A percentile compares a stretch with the other conserved stretches of the same genome.
Evolutionary conservation across 495 filamentous ascomycete species (phyloP).

Genomic region (Opeltia flavorubescens): DNA sequence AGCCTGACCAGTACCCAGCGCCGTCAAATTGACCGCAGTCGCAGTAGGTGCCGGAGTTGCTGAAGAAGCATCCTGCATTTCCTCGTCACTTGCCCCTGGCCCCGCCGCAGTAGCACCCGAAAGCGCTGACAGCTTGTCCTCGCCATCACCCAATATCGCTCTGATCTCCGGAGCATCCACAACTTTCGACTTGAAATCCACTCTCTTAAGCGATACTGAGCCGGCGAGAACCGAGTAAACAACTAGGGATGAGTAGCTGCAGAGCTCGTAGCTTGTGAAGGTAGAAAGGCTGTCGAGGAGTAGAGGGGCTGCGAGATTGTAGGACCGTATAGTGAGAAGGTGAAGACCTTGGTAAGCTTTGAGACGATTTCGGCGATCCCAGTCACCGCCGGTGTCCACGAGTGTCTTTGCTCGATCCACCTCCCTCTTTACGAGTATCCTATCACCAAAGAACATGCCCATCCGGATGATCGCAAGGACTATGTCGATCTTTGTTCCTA

Average conservation of each 20-base stretch:
- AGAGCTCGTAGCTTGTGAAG: conserved; percentile 97
- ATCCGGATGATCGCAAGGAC: conserved; percentile 92
- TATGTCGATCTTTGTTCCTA: conserved; percentile 93
- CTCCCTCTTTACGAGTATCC: conserved; percentile 78
- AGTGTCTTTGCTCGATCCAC: conserved; percentile 80
- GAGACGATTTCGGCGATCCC: conserved; percentile 92
- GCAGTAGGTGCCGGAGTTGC: conserved; percentile 43
- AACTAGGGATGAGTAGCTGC: conserved; percentile 85
- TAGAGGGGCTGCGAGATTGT: conserved; percentile 77
- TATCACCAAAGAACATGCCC: conserved; percentile 89
- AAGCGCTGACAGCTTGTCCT: conserved; percentile 71
- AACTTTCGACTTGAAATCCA: conserved; percentile 97
- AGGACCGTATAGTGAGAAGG: conserved; percentile 78
- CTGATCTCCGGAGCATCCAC: conserved; percentile 96
- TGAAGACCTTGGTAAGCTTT: conserved; percentile 97
- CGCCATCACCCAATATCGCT: conserved; percentile 79
- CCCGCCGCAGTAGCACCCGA: conserved; percentile 64
- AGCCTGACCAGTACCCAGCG: conserved; percentile 46
- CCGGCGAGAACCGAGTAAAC: conserved; percentile 93
- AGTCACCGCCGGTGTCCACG: conserved; percentile 89
- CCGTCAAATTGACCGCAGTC: conserved; percentile 70
- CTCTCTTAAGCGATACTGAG: conserved; percentile 83
- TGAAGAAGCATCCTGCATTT: conserved; percentile 54
- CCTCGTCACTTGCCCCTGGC: conserved; percentile 61
- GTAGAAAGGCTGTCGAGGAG: conserved; percentile 93